Evolutionary conservation across 148 eudicot genomes (phyloP).

Genomic region (Vaccinium corymbosum): DNA sequence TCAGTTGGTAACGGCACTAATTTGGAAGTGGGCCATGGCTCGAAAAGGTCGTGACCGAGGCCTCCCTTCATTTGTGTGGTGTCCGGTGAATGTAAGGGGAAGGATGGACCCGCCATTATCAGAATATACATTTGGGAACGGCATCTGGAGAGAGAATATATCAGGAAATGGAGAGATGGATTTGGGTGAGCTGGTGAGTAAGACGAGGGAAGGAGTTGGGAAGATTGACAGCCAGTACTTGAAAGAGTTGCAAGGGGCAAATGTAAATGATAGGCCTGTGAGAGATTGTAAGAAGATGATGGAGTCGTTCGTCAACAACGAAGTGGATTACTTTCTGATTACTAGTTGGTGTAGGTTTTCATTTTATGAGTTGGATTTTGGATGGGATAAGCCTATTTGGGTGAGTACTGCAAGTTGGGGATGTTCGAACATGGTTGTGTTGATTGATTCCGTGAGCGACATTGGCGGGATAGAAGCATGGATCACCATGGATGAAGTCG

Average conservation of each 20-base stretch:
- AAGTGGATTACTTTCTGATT: constrained; percentile 8
- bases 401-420: constrained; percentile 20
- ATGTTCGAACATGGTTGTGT: constrained; percentile 13
- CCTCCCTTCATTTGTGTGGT: constrained; percentile 6
- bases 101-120: constrained; percentile 21
- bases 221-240: constrained; percentile 12
- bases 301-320: background rate
- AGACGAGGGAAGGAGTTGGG: constrained; percentile 14
- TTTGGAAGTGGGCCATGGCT: constrained; percentile 30
- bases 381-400: constrained; percentile 45
- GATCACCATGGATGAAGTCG: constrained; percentile 27
- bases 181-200: constrained; percentile 17
- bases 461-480: constrained; percentile 48
- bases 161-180: background rate
- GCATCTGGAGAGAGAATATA: constrained; percentile 11
- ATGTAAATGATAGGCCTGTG: constrained; percentile 13
- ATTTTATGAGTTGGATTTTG: constrained; percentile 34
- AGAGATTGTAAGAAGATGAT: background rate
- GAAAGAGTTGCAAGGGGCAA: background rate
- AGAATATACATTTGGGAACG: constrained; percentile 24
- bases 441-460: constrained; percentile 25
- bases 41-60: background rate
- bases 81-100: constrained; percentile 34
- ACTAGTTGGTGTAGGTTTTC: constrained; percentile 46
- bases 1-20: constrained; percentile 28